A percentile compares a stretch with the other conserved stretches of the same genome.
These are phyloP conservation scores for Fusarium illudens DNA, from an alignment of 2,329 filamentous ascomycete species.

Conservation along the genomic window DNA sequence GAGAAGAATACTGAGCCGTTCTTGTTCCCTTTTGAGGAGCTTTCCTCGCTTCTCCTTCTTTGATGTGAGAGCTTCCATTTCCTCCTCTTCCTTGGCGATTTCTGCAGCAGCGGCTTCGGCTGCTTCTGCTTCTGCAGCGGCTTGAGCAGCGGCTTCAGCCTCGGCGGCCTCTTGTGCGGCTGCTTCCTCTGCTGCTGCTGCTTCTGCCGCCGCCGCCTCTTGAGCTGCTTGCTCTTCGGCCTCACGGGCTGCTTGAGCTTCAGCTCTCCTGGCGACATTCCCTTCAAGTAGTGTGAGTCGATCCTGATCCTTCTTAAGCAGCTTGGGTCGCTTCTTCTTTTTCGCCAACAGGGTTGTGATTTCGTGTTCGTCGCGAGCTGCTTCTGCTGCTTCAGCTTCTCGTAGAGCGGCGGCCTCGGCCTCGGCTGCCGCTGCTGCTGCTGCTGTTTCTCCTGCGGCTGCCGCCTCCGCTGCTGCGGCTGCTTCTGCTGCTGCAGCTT, in stretches of 20 bases:
- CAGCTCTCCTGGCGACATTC: constrained; percentile 24
- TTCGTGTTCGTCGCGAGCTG: constrained; percentile 35
- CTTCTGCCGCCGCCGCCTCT: constrained; percentile 14
- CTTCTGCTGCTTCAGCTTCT: constrained; percentile 46
- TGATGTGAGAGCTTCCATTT: constrained; percentile 16
- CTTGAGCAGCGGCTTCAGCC: constrained; percentile 28
- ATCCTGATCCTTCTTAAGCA: constrained; percentile 35
- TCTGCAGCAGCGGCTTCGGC: constrained; percentile 14
- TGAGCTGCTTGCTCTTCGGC: constrained; percentile 29
- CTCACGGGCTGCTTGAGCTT: constrained; percentile 24
- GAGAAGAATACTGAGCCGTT: constrained; percentile 40
- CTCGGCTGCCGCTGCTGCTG: constrained; percentile 24
- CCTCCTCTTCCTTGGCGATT: constrained; percentile 32
- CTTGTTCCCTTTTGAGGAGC: constrained; percentile 36
- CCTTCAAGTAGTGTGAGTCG: constrained; percentile 30
- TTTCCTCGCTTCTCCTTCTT: constrained; percentile 23
- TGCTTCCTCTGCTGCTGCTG: constrained; percentile 11
- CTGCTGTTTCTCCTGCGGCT: constrained; percentile 21
- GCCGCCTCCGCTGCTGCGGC: constrained; percentile 40
- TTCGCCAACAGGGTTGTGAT: constrained; percentile 27
- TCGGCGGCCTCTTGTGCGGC: constrained; percentile 23
- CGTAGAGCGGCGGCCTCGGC: constrained; percentile 32
- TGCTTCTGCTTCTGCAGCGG: constrained; percentile 22
- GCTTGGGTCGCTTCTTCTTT: constrained; percentile 36
- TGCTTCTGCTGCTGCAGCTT: constrained; percentile 18